These are phyloP conservation scores for Dothidotthia symphoricarpi DNA, from an alignment of 2,329 filamentous ascomycete species.

Conservation along the genomic window DNA sequence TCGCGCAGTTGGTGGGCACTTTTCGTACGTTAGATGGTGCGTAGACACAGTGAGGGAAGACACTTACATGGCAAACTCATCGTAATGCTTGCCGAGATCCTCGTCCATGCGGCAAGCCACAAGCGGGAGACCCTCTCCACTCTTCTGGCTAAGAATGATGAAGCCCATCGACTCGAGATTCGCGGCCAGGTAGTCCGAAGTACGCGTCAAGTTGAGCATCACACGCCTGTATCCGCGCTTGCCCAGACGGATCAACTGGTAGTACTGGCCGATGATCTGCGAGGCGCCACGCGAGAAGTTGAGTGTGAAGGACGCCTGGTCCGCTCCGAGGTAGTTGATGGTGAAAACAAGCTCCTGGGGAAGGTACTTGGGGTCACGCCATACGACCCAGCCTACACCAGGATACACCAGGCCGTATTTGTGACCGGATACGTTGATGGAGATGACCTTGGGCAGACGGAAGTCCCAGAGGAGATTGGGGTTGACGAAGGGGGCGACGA, in stretches of 20 bases:
- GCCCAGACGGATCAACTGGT: slow-evolving; percentile 91
- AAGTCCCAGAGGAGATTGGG: slow-evolving; percentile 90
- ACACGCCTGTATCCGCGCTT: slow-evolving; percentile 89
- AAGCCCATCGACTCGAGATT: slow-evolving; percentile 75
- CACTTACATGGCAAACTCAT: slow-evolving; percentile 52
- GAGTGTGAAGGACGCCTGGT: slow-evolving; percentile 92
- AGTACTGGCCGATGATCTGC: slow-evolving; percentile 95
- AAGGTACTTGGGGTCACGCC: slow-evolving; percentile 66
- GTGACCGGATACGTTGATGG: slow-evolving; percentile 92
- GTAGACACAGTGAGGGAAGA: slow-evolving; percentile 40
- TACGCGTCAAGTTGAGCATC: slow-evolving; percentile 90
- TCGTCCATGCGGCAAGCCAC: slow-evolving; percentile 80
- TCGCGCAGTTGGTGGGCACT: slow-evolving; percentile 78
- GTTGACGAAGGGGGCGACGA: slow-evolving; percentile 87
- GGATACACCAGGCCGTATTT: slow-evolving; percentile 79
- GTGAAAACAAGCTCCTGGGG: slow-evolving; percentile 95
- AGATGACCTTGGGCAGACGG: slow-evolving; percentile 80
- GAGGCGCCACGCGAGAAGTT: slow-evolving; percentile 97
- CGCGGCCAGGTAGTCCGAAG: slow-evolving; percentile 79
- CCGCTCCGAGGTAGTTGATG: slow-evolving; percentile 96
- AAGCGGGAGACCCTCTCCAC: slow-evolving; percentile 77
- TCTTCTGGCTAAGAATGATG: slow-evolving; percentile 79
- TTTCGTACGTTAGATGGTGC: neutral
- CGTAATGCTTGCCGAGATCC: slow-evolving; percentile 53
- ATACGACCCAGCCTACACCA: slow-evolving; percentile 91